A percentile compares a stretch with the other conserved stretches of the same genome.
Conservation (phyloP, 75 land plant genomes). For the Adiantum capillusveneris region DNA sequence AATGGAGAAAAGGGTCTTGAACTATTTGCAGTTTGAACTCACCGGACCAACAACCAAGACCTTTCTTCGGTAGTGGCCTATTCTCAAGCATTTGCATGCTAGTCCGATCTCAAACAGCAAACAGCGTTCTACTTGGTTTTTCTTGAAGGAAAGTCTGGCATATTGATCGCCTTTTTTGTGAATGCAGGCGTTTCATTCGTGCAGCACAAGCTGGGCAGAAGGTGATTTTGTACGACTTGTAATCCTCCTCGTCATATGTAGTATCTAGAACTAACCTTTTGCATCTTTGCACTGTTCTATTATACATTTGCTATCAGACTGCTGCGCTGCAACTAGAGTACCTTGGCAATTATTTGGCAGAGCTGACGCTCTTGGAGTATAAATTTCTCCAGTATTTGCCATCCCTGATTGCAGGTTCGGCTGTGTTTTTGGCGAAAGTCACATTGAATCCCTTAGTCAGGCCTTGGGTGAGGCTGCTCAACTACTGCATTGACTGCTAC, state of each 20-base stretch:
- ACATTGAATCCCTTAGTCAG: constrained; percentile 53
- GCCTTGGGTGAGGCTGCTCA: constrained; percentile 59
- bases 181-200: constrained; percentile 64
- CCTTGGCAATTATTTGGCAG: constrained; percentile 79
- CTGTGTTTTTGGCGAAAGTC: constrained; percentile 82
- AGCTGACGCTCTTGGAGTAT: constrained; percentile 78
- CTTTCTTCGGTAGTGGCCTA: constrained; percentile 61
- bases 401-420: constrained; percentile 80
- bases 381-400: constrained; percentile 63
- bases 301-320: background rate
- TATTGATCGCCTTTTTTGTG: no score
- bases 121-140: no score
- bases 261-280: no score
- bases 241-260: no score
- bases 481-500: no score
- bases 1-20: constrained; percentile 77
- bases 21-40: constrained; percentile 71
- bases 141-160: no score
- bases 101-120: no score
- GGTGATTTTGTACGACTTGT: constrained; percentile 25
- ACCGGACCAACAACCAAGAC: constrained; percentile 69
- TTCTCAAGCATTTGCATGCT: no score
- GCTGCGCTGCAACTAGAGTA: constrained; percentile 45
- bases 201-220: constrained; percentile 75
- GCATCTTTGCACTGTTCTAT: background rate